These are phyloP conservation scores for Babesia ovis DNA, from an alignment of 169 alveolate species.

Conservation along the genomic window DNA sequence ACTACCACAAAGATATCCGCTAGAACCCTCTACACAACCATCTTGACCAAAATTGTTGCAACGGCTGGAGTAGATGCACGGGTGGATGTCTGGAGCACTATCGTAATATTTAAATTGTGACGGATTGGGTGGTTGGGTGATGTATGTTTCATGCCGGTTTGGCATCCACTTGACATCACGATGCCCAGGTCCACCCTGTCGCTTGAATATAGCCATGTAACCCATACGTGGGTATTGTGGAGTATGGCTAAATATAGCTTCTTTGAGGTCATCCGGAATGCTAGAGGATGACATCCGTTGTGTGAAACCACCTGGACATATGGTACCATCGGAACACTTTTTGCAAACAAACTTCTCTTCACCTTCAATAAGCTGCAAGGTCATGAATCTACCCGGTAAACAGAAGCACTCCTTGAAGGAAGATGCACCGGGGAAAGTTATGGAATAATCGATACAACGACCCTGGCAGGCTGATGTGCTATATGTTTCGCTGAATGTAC, in stretches of 20 bases:
- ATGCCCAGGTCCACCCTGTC: not conserved
- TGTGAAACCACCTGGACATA: conserved; percentile 76
- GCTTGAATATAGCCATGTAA: conserved; percentile 39
- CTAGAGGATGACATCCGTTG: conserved; percentile 40
- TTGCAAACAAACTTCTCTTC: conserved; percentile 65
- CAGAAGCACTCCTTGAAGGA: conserved; percentile 76
- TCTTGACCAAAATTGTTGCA: conserved; percentile 63
- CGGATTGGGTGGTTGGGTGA: conserved; percentile 23
- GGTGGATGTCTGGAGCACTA: conserved; percentile 67
- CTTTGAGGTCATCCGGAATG: conserved; percentile 39
- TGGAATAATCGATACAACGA: conserved; percentile 72
- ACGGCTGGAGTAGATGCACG: conserved; percentile 68
- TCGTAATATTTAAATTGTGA: conserved; percentile 49
- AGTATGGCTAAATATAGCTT: conserved; percentile 44
- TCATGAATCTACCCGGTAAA: conserved; percentile 69
- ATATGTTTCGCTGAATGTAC: conserved; percentile 70
- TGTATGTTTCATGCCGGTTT: conserved; percentile 2
- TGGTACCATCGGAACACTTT: conserved; percentile 70
- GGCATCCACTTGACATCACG: conserved; percentile 35
- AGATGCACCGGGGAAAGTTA: conserved; percentile 73
- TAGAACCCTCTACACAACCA: conserved; percentile 71
- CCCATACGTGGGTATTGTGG: conserved; percentile 55
- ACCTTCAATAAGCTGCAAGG: conserved; percentile 54
- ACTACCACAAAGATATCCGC: conserved; percentile 74
- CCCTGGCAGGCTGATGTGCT: conserved; percentile 72